Base-by-base conservation (phyloP, 2,329 filamentous ascomycete genomes). In the Botrytis deweyae region DNA sequence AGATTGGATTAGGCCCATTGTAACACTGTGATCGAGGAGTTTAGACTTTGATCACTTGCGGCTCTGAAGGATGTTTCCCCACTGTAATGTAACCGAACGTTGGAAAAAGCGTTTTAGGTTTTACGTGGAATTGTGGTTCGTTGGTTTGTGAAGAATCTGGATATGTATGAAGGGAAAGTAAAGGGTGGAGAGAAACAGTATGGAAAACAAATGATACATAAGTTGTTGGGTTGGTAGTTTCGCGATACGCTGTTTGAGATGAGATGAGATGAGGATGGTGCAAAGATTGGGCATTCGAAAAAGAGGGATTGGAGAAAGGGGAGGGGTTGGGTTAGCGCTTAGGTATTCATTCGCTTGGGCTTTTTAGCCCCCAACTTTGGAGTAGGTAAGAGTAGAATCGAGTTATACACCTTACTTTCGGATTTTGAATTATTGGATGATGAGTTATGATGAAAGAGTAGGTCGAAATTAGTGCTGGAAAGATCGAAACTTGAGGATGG, bases 191-290 rank as follows among this genome's bases (percentile, higher is more conserved):
- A 8, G 25, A 66, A 33, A 58, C 12, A 58, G 14, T 18, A 29
- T 29, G 14, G 42, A 12, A 5, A 14, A 22, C 5, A 14, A 46
- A 64, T 7, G 49, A 55, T 55, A n/a, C 25, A 55, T 25, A 16
- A 3, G 4, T 25, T 22, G 12, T 29, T 55, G 12, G 46, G 46
- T 68, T 55, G 44, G 33, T 55, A 8, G 38, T 38, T 68, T 55
- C 46, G 66, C 66, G 46, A 68, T 68, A 68, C 46, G 66, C 66
- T 68, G 33, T 18, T n/a, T 55, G n/a, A 14, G 18, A 42, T 16
- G 36, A n/a, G 61, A 63, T 33, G 42, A 58, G n/a, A 42, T 59
- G 42, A 58, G 20, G 40, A 59, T n/a, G 46, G 49, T 58, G 59
- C 7, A 20, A 4, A 58, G 52, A 58, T 58, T 38, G 29, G 58